Evolutionary conservation across 2,329 filamentous ascomycete species (phyloP).

Genomic region (Madurella mycetomatis): DNA sequence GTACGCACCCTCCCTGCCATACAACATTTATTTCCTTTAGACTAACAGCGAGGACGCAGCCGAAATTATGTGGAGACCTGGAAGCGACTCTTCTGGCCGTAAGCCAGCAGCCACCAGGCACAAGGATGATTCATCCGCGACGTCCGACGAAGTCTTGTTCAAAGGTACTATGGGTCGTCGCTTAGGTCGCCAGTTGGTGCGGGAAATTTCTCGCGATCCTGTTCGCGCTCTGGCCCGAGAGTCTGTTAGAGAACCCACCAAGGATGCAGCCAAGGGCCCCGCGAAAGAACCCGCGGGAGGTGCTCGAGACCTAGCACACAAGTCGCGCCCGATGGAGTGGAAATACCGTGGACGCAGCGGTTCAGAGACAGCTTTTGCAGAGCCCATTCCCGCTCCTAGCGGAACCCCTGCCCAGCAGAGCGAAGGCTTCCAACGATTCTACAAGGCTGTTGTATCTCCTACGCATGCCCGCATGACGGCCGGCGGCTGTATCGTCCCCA

Average conservation of each 20-base stretch:
- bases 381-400: conserved; percentile 51
- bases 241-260: neutral
- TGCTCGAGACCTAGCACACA: conserved; percentile 1
- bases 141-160: conserved; percentile 36
- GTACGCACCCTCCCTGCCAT: conserved; percentile 30
- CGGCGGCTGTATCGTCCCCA: conserved; percentile 63
- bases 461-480: conserved; percentile 64
- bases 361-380: conserved; percentile 39
- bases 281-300: neutral
- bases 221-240: conserved; percentile 12
- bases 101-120: conserved; percentile 13
- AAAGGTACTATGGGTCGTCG: conserved; percentile 33
- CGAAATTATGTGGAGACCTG: conserved; percentile 29
- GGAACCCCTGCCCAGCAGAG: conserved; percentile 52
- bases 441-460: conserved; percentile 63
- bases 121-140: conserved; percentile 33
- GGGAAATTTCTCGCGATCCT: conserved; percentile 12
- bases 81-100: conserved; percentile 16
- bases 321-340: conserved; percentile 32
- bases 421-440: conserved; percentile 65
- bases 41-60: conserved; percentile 7
- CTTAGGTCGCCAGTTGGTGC: conserved; percentile 12
- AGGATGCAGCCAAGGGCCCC: neutral
- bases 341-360: conserved; percentile 44
- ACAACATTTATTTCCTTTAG: no score